Conservation (phyloP, 2,329 filamentous ascomycete genomes). For the Colletotrichum tanaceti region DNA sequence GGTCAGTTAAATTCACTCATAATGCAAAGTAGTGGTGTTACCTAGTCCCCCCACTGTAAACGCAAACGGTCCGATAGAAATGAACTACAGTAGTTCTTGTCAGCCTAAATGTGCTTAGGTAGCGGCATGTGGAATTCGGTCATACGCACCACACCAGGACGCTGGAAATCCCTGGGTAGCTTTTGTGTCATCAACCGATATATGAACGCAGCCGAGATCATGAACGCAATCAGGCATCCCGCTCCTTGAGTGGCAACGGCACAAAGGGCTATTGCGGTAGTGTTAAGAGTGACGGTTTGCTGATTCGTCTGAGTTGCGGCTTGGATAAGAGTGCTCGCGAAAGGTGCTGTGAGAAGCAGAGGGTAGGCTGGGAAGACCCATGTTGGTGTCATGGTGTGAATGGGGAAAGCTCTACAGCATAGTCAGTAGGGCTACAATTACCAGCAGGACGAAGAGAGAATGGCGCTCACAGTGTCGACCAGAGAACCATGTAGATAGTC, state of each 20-base stretch:
- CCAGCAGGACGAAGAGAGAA: neutral
- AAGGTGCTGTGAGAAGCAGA: slow-evolving; percentile 79
- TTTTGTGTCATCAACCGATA: slow-evolving; percentile 92
- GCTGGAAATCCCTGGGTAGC: slow-evolving; percentile 77
- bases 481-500: slow-evolving; percentile 80
- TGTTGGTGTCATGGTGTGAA: slow-evolving; percentile 86
- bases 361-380: slow-evolving; percentile 92
- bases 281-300: slow-evolving; percentile 50
- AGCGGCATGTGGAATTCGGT: slow-evolving; percentile 13
- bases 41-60: slow-evolving; percentile 63
- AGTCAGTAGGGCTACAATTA: slow-evolving; percentile 3
- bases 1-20: neutral
- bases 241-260: slow-evolving; percentile 65
- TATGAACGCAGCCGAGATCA: slow-evolving; percentile 86
- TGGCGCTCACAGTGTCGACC: slow-evolving; percentile 64
- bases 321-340: slow-evolving; percentile 70
- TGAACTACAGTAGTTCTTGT: slow-evolving; percentile 69
- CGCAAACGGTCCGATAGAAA: slow-evolving; percentile 80
- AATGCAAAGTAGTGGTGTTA: slow-evolving; percentile 39
- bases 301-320: slow-evolving; percentile 49
- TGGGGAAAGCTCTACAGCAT: slow-evolving; percentile 63
- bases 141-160: slow-evolving; percentile 74
- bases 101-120: neutral
- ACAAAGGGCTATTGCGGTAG: slow-evolving; percentile 60
- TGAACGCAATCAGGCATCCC: slow-evolving; percentile 71